phyloP scores from a whole-genome alignment of 306 rosid species.

The Casuarina glauca region DNA sequence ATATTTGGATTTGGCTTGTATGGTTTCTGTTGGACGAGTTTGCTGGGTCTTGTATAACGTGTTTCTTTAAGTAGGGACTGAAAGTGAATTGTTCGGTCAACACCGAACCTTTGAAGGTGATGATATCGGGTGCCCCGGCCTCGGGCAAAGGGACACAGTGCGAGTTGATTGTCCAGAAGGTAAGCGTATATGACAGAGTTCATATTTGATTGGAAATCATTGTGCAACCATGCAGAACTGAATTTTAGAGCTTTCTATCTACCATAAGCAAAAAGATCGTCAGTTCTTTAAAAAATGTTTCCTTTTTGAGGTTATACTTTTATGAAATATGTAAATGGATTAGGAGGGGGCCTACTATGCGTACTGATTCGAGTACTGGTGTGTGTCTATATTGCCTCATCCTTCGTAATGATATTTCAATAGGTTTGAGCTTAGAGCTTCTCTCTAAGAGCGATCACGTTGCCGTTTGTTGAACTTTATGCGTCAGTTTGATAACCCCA shows the following conservation, averaged over 20 bases:
- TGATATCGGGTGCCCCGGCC: conserved; percentile 97
- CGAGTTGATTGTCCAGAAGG: conserved; percentile 82
- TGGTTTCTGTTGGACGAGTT: background rate
- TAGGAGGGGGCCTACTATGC: background rate
- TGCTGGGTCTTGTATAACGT: background rate
- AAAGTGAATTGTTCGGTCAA: conserved; percentile 53
- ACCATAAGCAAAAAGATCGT: background rate
- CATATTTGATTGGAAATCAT: background rate
- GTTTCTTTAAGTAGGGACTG: conserved; percentile 40
- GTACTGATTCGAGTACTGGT: too few relatives aligned
- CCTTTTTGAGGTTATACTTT: background rate
- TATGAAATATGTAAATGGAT: background rate
- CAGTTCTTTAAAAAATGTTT: background rate
- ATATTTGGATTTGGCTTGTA: background rate
- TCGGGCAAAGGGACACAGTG: conserved; percentile 98
- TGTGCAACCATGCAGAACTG: background rate
- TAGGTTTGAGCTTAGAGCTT: too few relatives aligned
- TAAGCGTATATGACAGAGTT: background rate
- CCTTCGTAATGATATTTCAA: too few relatives aligned
- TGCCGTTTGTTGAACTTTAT: background rate
- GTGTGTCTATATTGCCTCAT: too few relatives aligned
- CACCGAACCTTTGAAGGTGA: conserved; percentile 70
- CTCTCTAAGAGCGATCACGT: background rate
- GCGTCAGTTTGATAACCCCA: background rate
- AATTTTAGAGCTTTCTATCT: background rate